phyloP scores from a whole-genome alignment of 768 basidiomycete species.

The Mycena rosella region DNA sequence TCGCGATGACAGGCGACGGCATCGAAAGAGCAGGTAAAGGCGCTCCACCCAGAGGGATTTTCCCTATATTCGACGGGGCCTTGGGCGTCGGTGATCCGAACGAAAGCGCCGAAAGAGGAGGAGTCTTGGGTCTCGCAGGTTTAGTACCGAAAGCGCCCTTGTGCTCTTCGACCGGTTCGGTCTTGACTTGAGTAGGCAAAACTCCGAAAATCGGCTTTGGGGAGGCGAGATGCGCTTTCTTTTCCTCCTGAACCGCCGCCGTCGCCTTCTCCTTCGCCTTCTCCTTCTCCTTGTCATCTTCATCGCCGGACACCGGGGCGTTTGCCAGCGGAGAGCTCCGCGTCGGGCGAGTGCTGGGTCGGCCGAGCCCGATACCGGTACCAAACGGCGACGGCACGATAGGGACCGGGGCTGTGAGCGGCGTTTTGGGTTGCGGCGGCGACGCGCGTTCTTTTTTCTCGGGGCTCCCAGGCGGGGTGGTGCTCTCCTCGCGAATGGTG shows the following conservation, averaged over 20 bases:
- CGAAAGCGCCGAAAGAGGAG: conserved; percentile 56
- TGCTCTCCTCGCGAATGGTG: conserved; percentile 57
- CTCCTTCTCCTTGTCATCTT: conserved; percentile 56
- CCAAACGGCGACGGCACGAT: conserved; percentile 55
- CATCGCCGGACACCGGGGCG: conserved; percentile 60
- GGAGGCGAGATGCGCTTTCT: conserved; percentile 54
- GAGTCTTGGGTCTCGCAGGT: conserved; percentile 60
- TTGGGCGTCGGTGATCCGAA: conserved; percentile 38
- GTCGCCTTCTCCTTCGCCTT: too few relatives aligned
- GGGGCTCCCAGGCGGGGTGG: conserved; percentile 78
- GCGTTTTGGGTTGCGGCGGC: conserved; percentile 49
- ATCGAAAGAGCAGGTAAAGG: conserved; percentile 19
- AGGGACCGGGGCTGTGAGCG: conserved; percentile 45
- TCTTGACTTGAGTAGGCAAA: conserved; percentile 44
- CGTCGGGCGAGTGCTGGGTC: conserved; percentile 73
- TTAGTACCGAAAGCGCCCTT: conserved; percentile 41
- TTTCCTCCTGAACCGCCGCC: conserved; percentile 24
- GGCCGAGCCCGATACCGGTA: conserved; percentile 64
- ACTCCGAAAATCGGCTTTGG: conserved; percentile 55
- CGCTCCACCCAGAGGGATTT: conserved; percentile 22
- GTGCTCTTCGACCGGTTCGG: conserved; percentile 40
- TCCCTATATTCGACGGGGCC: conserved; percentile 13
- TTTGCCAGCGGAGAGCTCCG: conserved; percentile 85
- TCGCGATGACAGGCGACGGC: conserved; percentile 15
- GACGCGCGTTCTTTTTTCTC: conserved; percentile 53